A percentile compares a stretch with the other conserved stretches of the same genome.
Evolutionary conservation across 768 basidiomycete species (phyloP).

Genomic region (Grammothele lineata): DNA sequence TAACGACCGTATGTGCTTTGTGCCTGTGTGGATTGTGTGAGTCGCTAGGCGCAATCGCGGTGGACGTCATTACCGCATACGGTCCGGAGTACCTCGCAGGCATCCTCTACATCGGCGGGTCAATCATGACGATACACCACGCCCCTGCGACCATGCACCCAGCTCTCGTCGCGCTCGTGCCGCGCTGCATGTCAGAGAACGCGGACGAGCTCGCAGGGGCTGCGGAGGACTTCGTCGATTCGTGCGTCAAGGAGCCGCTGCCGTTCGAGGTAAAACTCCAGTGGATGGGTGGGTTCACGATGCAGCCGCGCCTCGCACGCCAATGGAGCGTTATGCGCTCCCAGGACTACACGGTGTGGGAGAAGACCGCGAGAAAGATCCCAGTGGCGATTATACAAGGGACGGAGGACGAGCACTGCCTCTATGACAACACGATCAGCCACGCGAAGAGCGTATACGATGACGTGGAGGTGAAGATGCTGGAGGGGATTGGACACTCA

Average conservation of each 20-base stretch:
- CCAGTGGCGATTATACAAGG: conserved; percentile 23
- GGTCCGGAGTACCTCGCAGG: conserved; percentile 19
- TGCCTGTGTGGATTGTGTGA: no score
- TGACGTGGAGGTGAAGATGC: conserved; percentile 13
- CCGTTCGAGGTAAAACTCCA: conserved; percentile 16
- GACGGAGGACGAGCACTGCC: conserved; percentile 17
- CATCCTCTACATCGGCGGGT: conserved; percentile 22
- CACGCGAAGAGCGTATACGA: conserved; percentile 13
- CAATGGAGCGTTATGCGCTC: conserved; percentile 12
- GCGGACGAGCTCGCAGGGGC: conserved; percentile 9
- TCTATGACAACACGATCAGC: conserved; percentile 13
- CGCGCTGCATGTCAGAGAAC: conserved; percentile 7
- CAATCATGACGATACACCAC: conserved; percentile 16
- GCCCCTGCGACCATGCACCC: conserved; percentile 10
- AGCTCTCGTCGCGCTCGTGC: conserved; percentile 9
- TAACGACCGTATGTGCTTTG: no score
- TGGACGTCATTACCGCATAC: conserved; percentile 17
- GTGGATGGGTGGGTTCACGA: conserved; percentile 21
- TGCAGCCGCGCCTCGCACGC: conserved; percentile 20
- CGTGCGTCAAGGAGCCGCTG: conserved; percentile 18
- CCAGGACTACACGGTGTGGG: conserved; percentile 21
- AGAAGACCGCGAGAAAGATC: conserved; percentile 12
- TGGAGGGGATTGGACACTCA: conserved; percentile 22
- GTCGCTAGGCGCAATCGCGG: conserved; percentile 9
- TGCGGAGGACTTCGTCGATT: conserved; percentile 20